These are phyloP conservation scores for Plasmodium gonderi DNA, from an alignment of 169 alveolate genomes.

Conservation along the genomic window DNA sequence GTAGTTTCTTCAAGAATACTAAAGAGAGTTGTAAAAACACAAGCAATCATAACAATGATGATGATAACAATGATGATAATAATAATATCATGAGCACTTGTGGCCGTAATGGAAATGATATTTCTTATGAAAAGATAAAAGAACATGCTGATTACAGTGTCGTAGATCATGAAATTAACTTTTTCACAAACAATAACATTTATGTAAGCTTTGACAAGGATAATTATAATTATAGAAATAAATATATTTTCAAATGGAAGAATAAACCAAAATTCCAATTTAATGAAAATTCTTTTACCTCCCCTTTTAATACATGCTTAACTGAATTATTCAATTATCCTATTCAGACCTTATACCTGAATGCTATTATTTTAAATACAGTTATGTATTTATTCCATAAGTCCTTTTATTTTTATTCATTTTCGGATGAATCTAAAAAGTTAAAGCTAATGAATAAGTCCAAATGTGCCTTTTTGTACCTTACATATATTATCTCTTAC, in stretches of 20 bases:
- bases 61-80: background rate
- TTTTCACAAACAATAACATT: conserved; percentile 20
- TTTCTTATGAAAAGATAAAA: conserved; percentile 30
- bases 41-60: background rate
- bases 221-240: conserved; percentile 25
- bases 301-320: conserved; percentile 51
- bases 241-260: conserved; percentile 6
- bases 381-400: conserved; percentile 55
- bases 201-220: conserved; percentile 52
- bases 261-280: background rate
- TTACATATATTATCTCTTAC: conserved; percentile 38
- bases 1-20: no score
- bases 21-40: no score
- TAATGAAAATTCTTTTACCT: conserved; percentile 2
- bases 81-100: no score
- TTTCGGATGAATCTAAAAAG: conserved; percentile 10
- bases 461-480: conserved; percentile 37
- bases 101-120: background rate
- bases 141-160: conserved; percentile 5
- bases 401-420: conserved; percentile 28
- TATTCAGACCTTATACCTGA: conserved; percentile 26
- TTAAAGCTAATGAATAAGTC: conserved; percentile 15
- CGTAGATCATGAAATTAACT: conserved; percentile 14
- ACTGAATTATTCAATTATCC: conserved; percentile 68
- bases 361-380: conserved; percentile 46